A percentile compares a stretch with the other conserved stretches of the same genome.
Evolutionary conservation across 306 rosid species (phyloP).

Genomic region (Begonia fuchsioides): DNA sequence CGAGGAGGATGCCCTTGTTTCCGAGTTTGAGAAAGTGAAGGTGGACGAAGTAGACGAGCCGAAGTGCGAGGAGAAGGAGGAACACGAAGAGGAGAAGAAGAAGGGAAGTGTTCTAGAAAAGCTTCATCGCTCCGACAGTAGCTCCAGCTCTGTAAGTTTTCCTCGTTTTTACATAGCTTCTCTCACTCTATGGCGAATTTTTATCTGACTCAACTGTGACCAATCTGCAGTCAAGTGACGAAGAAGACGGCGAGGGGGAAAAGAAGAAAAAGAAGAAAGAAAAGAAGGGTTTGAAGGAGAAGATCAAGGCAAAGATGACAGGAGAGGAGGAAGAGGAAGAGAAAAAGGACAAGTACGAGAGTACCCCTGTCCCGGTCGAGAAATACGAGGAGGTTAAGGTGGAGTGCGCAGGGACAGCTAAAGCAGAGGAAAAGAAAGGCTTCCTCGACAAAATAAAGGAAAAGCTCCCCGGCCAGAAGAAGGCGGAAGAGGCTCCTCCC

Average conservation of each 20-base stretch:
- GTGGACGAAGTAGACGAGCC: conserved; percentile 10
- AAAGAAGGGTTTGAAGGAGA: conserved; percentile 11
- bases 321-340: conserved; percentile 17
- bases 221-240: conserved; percentile 57
- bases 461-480: conserved; percentile 73
- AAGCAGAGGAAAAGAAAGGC: conserved; percentile 61
- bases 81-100: conserved; percentile 6
- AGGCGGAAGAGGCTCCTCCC: conserved; percentile 23
- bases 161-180: too few relatives aligned
- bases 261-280: conserved; percentile 22
- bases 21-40: conserved; percentile 12
- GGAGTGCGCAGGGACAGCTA: conserved; percentile 4
- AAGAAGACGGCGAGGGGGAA: conserved; percentile 42
- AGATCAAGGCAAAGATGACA: conserved; percentile 1
- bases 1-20: conserved; percentile 15
- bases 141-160: conserved; percentile 37
- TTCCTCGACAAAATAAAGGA: conserved; percentile 68
- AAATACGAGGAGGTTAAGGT: conserved; percentile 20
- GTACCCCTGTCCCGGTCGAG: conserved; percentile 34
- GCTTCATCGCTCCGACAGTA: conserved; percentile 23
- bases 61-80: conserved; percentile 34
- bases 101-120: conserved; percentile 20
- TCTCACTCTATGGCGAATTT: too few relatives aligned
- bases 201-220: too few relatives aligned
- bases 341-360: conserved; percentile 18